These are phyloP conservation scores for Geosiphon pyriformis DNA, from an alignment of 192 early-diverging fungal genomes.

Conservation along the genomic window DNA sequence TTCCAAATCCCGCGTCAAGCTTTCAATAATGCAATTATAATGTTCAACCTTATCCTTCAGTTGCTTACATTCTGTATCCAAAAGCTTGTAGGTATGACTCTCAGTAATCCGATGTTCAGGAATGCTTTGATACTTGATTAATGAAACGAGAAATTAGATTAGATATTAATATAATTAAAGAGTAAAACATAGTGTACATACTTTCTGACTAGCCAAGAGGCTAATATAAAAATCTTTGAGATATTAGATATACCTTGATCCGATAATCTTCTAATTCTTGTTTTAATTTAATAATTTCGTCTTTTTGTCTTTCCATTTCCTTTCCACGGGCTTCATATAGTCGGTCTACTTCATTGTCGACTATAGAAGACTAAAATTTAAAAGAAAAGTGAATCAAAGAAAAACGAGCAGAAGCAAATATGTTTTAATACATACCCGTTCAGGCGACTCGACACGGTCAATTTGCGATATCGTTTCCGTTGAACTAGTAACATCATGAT, in stretches of 20 bases:
- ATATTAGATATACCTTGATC: neutral
- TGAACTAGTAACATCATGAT: neutral
- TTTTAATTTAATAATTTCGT: neutral
- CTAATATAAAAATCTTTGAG: neutral
- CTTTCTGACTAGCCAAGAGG: too few relatives aligned
- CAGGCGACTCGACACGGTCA: neutral
- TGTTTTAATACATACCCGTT: too few relatives aligned
- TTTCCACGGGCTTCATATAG: neutral
- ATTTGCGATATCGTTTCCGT: neutral
- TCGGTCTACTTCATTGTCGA: neutral
- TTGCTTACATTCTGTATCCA: constrained; percentile 3
- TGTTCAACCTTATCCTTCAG: neutral
- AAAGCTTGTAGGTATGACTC: constrained; percentile 1
- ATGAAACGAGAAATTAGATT: too few relatives aligned
- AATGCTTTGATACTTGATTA: neutral
- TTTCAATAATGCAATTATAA: neutral
- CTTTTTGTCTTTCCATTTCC: neutral
- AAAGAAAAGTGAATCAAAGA: neutral
- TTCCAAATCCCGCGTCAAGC: constrained; percentile 14
- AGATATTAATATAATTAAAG: too few relatives aligned
- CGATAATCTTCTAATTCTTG: neutral
- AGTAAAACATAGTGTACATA: too few relatives aligned
- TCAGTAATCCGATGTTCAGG: constrained; percentile 19
- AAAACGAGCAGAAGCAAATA: too few relatives aligned
- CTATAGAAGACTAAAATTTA: neutral